phyloP scores from a whole-genome alignment of 345 rosid species.

The Gossypium turneri region DNA sequence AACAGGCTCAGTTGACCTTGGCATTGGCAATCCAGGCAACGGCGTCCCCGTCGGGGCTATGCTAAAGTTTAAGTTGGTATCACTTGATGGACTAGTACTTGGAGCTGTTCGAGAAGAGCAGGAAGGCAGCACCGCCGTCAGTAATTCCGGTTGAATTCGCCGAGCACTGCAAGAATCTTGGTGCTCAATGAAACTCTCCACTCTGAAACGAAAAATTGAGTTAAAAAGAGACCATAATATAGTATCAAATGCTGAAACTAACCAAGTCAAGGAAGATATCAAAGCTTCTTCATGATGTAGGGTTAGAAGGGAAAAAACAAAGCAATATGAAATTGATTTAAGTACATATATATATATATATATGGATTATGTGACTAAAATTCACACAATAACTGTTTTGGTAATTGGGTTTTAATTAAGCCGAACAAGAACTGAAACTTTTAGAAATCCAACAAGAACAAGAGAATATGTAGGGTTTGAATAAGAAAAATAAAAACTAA shows the following conservation, averaged over 20 bases:
- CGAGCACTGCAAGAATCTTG: conserved; percentile 67
- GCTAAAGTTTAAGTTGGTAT: conserved; percentile 55
- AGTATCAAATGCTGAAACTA: not conserved
- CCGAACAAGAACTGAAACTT: conserved; percentile 17
- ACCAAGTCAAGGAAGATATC: conserved; percentile 7
- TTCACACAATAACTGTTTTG: not conserved
- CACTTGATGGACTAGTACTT: conserved; percentile 68
- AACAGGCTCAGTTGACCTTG: conserved; percentile 23
- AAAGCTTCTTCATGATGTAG: conserved; percentile 28
- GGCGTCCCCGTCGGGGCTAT: conserved; percentile 23
- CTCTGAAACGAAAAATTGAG: conserved; percentile 35
- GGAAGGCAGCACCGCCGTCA: conserved; percentile 33
- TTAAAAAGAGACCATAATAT: not conserved
- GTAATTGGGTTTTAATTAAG: conserved; percentile 16
- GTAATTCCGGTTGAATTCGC: conserved; percentile 44
- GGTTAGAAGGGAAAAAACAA: conserved; percentile 33
- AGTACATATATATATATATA: not conserved
- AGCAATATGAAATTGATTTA: conserved; percentile 31
- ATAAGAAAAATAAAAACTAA: not conserved
- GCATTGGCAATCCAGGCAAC: conserved; percentile 26
- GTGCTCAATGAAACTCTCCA: conserved; percentile 85
- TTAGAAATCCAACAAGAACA: not conserved
- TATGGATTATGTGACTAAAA: conserved; percentile 22
- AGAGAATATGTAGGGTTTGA: conserved; percentile 1
- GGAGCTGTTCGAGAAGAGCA: conserved; percentile 73